These are phyloP conservation scores for Candida jianshihensis DNA, from an alignment of 805 yeast genomes.

Conservation along the genomic window DNA sequence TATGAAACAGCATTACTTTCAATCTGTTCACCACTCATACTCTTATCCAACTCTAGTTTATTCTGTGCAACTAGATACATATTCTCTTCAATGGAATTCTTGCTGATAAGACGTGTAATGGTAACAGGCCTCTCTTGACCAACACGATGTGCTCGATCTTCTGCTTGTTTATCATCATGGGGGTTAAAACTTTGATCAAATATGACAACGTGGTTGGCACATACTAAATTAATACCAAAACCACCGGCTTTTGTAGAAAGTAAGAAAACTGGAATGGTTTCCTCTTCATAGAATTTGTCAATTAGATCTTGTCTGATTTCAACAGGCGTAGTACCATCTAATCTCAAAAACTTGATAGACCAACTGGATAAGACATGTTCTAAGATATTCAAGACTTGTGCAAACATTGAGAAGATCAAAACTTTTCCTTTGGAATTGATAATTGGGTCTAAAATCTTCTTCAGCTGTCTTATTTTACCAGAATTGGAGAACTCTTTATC, in stretches of 20 bases:
- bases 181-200: slow-evolving; percentile 96
- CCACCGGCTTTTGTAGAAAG: slow-evolving; percentile 98
- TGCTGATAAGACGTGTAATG: slow-evolving; percentile 68
- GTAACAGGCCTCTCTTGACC: slow-evolving; percentile 85
- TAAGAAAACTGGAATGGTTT: slow-evolving; percentile 75
- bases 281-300: slow-evolving; percentile 81
- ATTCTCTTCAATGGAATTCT: slow-evolving; percentile 81
- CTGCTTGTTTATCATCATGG: slow-evolving; percentile 98
- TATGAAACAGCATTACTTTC: slow-evolving; percentile 18
- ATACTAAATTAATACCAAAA: slow-evolving; percentile 92
- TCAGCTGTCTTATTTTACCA: slow-evolving; percentile 64
- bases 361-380: slow-evolving; percentile 64
- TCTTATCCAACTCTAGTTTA: slow-evolving; percentile 74
- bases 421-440: slow-evolving; percentile 55
- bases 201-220: slow-evolving; percentile 87
- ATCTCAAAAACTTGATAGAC: slow-evolving; percentile 65
- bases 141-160: slow-evolving; percentile 96
- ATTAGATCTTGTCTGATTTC: slow-evolving; percentile 89
- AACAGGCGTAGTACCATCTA: slow-evolving; percentile 93
- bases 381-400: slow-evolving; percentile 84
- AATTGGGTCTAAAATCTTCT: slow-evolving; percentile 49
- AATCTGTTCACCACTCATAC: slow-evolving; percentile 25
- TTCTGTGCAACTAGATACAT: slow-evolving; percentile 82
- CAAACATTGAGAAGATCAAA: slow-evolving; percentile 83
- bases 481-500: slow-evolving; percentile 55